phyloP scores from a whole-genome alignment of 208 protist species.

The Acanthamoeba quina region DNA sequence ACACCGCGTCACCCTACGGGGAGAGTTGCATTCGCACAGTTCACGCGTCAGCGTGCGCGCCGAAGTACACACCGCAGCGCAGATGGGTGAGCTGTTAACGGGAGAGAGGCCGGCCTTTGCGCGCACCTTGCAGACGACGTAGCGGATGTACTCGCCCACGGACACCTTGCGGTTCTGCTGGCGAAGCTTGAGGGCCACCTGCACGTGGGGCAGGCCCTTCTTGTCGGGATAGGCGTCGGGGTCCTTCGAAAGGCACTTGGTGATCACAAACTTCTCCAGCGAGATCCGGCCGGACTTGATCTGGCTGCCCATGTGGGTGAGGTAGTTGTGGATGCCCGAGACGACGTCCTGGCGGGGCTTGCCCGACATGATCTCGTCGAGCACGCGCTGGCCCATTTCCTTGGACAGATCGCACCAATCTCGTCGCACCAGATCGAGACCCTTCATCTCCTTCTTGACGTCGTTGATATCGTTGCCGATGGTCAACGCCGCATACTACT shows the following conservation, averaged over 20 bases:
- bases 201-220: constrained; percentile 57
- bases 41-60: neutral
- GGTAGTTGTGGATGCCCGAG: constrained; percentile 94
- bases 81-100: neutral
- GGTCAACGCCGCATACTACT: constrained; percentile 94
- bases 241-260: constrained; percentile 94
- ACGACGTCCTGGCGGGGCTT: constrained; percentile 89
- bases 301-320: constrained; percentile 90
- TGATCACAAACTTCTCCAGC: constrained; percentile 97
- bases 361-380: constrained; percentile 95
- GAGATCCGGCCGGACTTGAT: constrained; percentile 83
- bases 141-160: constrained; percentile 69
- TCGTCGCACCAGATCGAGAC: constrained; percentile 99
- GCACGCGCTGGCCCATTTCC: constrained; percentile 91
- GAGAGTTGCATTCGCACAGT: no score
- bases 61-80: neutral
- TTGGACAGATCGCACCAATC: constrained; percentile 99
- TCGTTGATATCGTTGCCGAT: constrained; percentile 45
- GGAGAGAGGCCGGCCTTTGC: neutral
- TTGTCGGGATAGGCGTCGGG: constrained; percentile 68
- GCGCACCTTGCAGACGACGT: constrained; percentile 68
- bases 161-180: constrained; percentile 60
- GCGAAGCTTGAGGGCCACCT: constrained; percentile 52
- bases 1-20: neutral
- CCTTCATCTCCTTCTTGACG: constrained; percentile 95